These are phyloP conservation scores for Leccinum subgranulosum DNA, from an alignment of 768 basidiomycete species.

Conservation along the genomic window DNA sequence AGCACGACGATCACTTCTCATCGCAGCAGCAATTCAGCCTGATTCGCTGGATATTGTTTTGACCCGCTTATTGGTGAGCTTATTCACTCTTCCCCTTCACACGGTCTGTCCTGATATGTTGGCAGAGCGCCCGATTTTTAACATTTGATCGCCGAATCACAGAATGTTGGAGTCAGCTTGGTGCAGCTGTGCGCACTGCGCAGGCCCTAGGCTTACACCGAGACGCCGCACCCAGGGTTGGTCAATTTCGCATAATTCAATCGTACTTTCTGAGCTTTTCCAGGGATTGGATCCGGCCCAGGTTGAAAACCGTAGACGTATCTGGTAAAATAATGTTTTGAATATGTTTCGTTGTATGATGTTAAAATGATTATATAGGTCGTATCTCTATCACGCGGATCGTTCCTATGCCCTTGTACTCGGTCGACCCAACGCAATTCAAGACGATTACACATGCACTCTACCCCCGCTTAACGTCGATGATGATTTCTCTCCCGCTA, in stretches of 20 bases:
- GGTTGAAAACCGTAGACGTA: conserved; percentile 84
- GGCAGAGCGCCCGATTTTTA: conserved; percentile 66
- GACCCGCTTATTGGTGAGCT: conserved; percentile 70
- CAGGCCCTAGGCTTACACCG: conserved; percentile 92
- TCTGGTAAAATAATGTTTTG: conserved; percentile 55
- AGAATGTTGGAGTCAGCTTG: conserved; percentile 95
- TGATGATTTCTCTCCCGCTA: conserved; percentile 47
- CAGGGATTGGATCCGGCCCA: conserved; percentile 72
- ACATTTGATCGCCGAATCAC: conserved; percentile 82
- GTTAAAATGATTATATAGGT: conserved; percentile 44
- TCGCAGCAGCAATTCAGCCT: conserved; percentile 90
- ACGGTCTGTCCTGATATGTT: conserved; percentile 11
- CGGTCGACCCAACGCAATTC: conserved; percentile 86
- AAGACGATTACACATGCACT: conserved; percentile 86
- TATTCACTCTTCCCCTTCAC: not conserved
- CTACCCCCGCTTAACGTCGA: conserved; percentile 71
- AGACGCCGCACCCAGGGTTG: conserved; percentile 79
- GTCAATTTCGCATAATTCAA: conserved; percentile 16
- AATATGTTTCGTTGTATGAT: not conserved
- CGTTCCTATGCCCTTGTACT: conserved; percentile 89
- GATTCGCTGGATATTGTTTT: conserved; percentile 92
- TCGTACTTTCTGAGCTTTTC: conserved; percentile 2
- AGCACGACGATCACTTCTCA: conserved; percentile 86
- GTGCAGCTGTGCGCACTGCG: conserved; percentile 88
- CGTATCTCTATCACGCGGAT: conserved; percentile 91